Evolutionary conservation across 495 filamentous ascomycete species (phyloP), one percentile per base, ranked within the genome.

Genomic region (Tuber umbilicatum): DNA sequence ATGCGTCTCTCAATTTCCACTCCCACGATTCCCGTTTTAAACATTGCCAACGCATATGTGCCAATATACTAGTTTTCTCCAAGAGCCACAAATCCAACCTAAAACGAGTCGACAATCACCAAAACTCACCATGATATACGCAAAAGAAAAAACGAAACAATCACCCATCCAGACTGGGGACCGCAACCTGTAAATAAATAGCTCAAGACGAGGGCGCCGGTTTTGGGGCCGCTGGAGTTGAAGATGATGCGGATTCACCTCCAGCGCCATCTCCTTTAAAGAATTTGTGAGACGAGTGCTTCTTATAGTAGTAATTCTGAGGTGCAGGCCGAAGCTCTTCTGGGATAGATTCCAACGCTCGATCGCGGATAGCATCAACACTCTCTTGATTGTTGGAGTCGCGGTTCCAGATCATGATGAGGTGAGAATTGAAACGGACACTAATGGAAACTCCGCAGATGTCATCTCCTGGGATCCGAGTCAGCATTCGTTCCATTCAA

Each of bases 351-450:
- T 90, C 88, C 31, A 95, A 85, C 23, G 95, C 89, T 38, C 87
- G 89, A 75, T 86, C 83, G 43, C 92, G 86, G 27, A 97, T 87
- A 64, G 84, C 86, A 75, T 93, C 89, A 75, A 94, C 89, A 4
- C 91, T 93, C 74, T 86, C 88, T 74, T 91, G 86, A 82, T 92
- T 91, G 23, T 88, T 89, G 43, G 86, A 86, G 77, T 94, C 91
- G 45, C 93, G 91, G 84, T 96, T 94, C 94, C 94, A 97, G 77
- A 97, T 88, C 70, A 89, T 90, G 81, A 97, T 90, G 55, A 94
- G 87, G 79, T 93, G 88, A 5, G 89, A 89, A 83, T 90, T 93
- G 83, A 92, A 93, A 75, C 91, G 87, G 71, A 92, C 90, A 5
- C 89, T 89, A 70, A 92, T 87, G 16, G 88, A 88, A 73, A 93